Conservation (phyloP, 2,329 filamentous ascomycete species). For the Talaromyces sp. region DNA sequence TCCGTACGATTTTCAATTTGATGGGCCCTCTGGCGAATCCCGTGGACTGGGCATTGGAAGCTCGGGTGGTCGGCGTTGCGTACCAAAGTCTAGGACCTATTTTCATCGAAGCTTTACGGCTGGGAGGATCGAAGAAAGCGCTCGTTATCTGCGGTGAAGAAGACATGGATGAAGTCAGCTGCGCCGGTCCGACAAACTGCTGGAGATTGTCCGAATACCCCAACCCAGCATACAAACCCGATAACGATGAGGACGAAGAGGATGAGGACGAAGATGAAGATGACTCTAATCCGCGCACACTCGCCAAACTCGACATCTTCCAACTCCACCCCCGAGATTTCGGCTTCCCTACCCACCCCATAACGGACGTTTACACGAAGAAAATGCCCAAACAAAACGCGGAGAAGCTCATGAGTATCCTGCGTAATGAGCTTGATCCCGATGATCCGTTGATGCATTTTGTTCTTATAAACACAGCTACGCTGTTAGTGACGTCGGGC, state of each 20-base stretch:
- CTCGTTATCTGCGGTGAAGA: conserved; percentile 91
- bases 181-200: conserved; percentile 82
- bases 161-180: conserved; percentile 92
- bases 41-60: conserved; percentile 78
- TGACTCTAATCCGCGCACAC: conserved; percentile 38
- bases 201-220: conserved; percentile 67
- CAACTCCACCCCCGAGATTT: conserved; percentile 79
- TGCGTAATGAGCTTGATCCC: conserved; percentile 67
- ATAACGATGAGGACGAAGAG: conserved; percentile 23
- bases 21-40: conserved; percentile 91
- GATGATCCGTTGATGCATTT: conserved; percentile 89
- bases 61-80: conserved; percentile 88
- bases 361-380: conserved; percentile 75
- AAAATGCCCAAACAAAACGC: conserved; percentile 87
- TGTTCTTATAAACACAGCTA: conserved; percentile 89
- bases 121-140: conserved; percentile 75
- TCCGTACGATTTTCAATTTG: conserved; percentile 96
- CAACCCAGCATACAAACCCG: conserved; percentile 41
- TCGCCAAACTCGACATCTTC: conserved; percentile 70
- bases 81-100: conserved; percentile 80
- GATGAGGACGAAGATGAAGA: conserved; percentile 46
- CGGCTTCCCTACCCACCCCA: conserved; percentile 70
- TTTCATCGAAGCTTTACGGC: conserved; percentile 78
- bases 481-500: conserved; percentile 79
- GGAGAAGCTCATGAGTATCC: conserved; percentile 71